These are phyloP conservation scores for Pseudogymnoascus pannorum DNA, from an alignment of 2,329 filamentous ascomycete genomes.

Conservation along the genomic window DNA sequence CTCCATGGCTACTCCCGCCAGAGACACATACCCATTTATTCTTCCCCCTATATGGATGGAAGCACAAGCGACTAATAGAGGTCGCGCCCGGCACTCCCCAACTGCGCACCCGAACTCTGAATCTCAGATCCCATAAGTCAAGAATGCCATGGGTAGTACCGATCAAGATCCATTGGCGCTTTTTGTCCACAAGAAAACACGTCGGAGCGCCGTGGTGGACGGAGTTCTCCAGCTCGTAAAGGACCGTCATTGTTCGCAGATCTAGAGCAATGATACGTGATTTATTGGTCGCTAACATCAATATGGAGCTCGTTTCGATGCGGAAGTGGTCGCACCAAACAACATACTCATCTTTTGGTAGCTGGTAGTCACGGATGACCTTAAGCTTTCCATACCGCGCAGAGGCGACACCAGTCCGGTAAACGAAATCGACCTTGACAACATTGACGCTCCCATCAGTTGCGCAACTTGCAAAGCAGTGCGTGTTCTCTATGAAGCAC, in stretches of 20 bases:
- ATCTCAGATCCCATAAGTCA: conserved; percentile 94
- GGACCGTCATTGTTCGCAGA: conserved; percentile 72
- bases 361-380: conserved; percentile 71
- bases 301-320: conserved; percentile 69
- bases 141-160: conserved; percentile 91
- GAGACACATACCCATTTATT: conserved; percentile 83
- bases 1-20: conserved; percentile 77
- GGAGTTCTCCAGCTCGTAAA: conserved; percentile 78
- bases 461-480: conserved; percentile 86
- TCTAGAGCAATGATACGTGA: conserved; percentile 81
- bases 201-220: conserved; percentile 87
- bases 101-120: conserved; percentile 76
- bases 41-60: conserved; percentile 72
- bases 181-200: conserved; percentile 81
- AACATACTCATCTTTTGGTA: conserved; percentile 66
- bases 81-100: conserved; percentile 82
- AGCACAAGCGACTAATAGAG: conserved; percentile 68
- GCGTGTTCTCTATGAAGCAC: conserved; percentile 88
- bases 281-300: conserved; percentile 79
- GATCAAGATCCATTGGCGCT: conserved; percentile 81
- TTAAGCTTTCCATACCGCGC: conserved; percentile 70
- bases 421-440: conserved; percentile 60
- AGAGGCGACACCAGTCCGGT: conserved; percentile 46
- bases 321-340: conserved; percentile 92
- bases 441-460: conserved; percentile 86